Evolutionary conservation across 148 eudicot species (phyloP), one percentile per base, ranked within the genome.

Genomic region (Fagopyrum tataricum): DNA sequence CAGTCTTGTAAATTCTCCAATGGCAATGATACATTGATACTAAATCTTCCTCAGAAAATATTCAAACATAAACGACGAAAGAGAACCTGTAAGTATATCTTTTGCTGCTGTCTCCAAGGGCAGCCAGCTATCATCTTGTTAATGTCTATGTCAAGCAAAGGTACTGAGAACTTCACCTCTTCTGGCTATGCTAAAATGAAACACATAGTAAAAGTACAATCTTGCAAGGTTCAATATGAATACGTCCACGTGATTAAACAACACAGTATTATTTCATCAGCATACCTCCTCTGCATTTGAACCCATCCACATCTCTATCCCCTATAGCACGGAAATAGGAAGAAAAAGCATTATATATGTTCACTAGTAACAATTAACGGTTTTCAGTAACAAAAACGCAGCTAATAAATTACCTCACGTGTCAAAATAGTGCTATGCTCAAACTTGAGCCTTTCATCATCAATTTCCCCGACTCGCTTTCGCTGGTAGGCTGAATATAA

Each of bases 91-190:
- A 95, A 80, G 85, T 76, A 81, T 76, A 91, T 85, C 82, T 87
- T 95, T 83, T 91, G 98, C 73, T 83, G 91, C 46, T 84, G 93
- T 74, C 77, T 84, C 98, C 98, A 95, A 46, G 88, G 81, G 83
- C 87, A 91, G 56, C 83, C 84, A 67, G 75, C 77, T 58, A 95
- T 86, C 85, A 88, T 78, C 71, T 79, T 87, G 78, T 91, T 90
- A 77, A 95, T 72, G 83, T 89, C 91, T 75, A 87, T 72, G 67
- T 87, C 96, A 79, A 95, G 80, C 79, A 95, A 81, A 47, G 97
- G 93, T 73, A 91, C 85, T 24, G 96, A 90, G 84, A 95, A 90
- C 81, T 83, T 95, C 71, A 95, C 97, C 88, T 95, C 98, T 79
- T 90, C 97, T 39, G 89, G 83, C 96, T 95, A 91, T 86, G 80